phyloP scores from a whole-genome alignment of 78 protist species.

The Anaeramoeba ignava region DNA sequence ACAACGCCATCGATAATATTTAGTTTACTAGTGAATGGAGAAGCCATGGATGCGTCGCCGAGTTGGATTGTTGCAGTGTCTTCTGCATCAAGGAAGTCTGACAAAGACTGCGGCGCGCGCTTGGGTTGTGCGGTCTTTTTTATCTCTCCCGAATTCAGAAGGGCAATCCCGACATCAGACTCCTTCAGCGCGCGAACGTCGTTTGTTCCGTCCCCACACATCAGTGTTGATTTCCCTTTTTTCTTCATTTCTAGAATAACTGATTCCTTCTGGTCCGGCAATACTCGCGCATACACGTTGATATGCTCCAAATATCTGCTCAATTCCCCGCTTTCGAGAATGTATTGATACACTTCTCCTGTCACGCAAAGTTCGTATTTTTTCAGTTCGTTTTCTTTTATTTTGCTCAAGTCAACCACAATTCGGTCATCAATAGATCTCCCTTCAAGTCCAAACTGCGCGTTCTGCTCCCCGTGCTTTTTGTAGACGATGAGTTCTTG shows the following conservation, averaged over 20 bases:
- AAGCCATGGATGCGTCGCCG: conserved; percentile 93
- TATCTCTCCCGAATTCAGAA: conserved; percentile 24
- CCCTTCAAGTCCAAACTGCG: background rate
- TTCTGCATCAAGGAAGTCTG: too few species aligned
- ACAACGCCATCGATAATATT: conserved; percentile 18
- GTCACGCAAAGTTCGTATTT: conserved; percentile 25
- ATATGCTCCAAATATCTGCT: background rate
- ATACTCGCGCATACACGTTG: background rate
- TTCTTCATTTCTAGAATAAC: background rate
- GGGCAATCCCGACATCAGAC: conserved; percentile 85
- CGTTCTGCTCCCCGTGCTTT: background rate
- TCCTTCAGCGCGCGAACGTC: conserved; percentile 99
- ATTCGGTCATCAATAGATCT: background rate
- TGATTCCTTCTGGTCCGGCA: background rate
- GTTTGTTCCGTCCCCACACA: conserved; percentile 99
- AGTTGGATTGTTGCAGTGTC: conserved; percentile 27
- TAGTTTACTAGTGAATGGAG: conserved; percentile 87
- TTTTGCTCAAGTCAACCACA: background rate
- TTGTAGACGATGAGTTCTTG: background rate
- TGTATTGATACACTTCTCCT: background rate
- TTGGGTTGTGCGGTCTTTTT: conserved; percentile 4
- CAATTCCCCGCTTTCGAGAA: background rate
- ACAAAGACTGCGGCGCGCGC: too few species aligned
- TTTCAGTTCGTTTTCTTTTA: background rate
- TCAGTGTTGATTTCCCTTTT: conserved; percentile 41